Conservation (phyloP, 345 rosid genomes). For the Combretum micranthum region DNA sequence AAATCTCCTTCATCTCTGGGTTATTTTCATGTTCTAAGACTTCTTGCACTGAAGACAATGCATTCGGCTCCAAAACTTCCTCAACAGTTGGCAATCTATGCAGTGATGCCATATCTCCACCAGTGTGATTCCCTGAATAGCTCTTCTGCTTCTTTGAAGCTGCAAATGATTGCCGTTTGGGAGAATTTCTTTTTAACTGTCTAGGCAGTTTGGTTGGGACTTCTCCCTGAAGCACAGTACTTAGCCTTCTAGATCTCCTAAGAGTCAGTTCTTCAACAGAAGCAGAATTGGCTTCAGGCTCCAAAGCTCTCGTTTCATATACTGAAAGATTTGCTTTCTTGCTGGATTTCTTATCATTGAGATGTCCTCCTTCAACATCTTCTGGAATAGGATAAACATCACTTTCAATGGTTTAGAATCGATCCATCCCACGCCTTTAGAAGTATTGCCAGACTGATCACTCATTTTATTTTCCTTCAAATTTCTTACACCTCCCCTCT, state of each 20-base stretch:
- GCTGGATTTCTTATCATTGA: conserved; percentile 5
- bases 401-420: conserved; percentile 9
- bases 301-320: conserved; percentile 5
- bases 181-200: conserved; percentile 9
- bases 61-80: background rate
- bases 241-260: conserved; percentile 24
- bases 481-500: conserved; percentile 1
- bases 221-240: conserved; percentile 5
- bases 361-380: conserved; percentile 9
- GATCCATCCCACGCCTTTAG: conserved; percentile 5
- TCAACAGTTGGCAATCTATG: background rate
- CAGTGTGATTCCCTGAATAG: background rate
- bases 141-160: conserved; percentile 1
- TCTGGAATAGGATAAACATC: conserved; percentile 7
- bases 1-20: conserved; percentile 6
- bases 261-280: conserved; percentile 11
- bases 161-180: conserved; percentile 4
- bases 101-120: background rate
- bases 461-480: background rate
- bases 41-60: conserved; percentile 8
- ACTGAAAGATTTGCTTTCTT: conserved; percentile 7
- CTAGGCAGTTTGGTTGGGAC: conserved; percentile 8
- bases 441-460: conserved; percentile 8
- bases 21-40: conserved; percentile 5
- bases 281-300: conserved; percentile 12